Evolutionary conservation across 129 eudicot genomes (phyloP).

Genomic region (Artemisia annua): DNA sequence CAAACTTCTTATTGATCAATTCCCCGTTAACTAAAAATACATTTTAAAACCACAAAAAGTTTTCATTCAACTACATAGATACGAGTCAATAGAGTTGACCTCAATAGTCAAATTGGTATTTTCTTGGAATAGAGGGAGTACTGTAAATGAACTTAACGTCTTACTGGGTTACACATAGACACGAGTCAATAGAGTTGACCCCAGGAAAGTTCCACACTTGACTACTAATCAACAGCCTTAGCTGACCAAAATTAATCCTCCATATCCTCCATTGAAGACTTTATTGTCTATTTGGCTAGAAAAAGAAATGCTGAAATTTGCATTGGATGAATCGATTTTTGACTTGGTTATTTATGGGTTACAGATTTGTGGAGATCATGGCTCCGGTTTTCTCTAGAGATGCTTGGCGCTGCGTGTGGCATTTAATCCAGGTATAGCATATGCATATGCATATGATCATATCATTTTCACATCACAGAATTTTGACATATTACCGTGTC

Average conservation of each 20-base stretch:
- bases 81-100: background rate
- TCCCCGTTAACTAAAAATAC: background rate
- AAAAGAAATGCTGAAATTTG: background rate
- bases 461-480: conserved; percentile 11
- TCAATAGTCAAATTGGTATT: background rate
- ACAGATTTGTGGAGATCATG: conserved; percentile 96
- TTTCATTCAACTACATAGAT: background rate
- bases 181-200: too few species aligned
- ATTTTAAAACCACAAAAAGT: background rate
- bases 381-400: conserved; percentile 94
- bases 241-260: too few species aligned
- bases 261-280: too few species aligned
- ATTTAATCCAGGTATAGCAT: conserved; percentile 74
- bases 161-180: too few species aligned
- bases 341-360: conserved; percentile 8
- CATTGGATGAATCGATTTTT: background rate
- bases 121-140: background rate
- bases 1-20: conserved; percentile 1
- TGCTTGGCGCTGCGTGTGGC: conserved; percentile 99
- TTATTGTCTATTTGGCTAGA: too few species aligned
- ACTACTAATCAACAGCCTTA: too few species aligned
- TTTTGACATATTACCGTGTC: conserved; percentile 9
- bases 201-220: too few species aligned
- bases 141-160: background rate
- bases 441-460: conserved; percentile 12